Percentiles rank a stretch among this genome's conserved stretches.
phyloP scores from a whole-genome alignment of 768 basidiomycete species.

The Podaxis sp. region DNA sequence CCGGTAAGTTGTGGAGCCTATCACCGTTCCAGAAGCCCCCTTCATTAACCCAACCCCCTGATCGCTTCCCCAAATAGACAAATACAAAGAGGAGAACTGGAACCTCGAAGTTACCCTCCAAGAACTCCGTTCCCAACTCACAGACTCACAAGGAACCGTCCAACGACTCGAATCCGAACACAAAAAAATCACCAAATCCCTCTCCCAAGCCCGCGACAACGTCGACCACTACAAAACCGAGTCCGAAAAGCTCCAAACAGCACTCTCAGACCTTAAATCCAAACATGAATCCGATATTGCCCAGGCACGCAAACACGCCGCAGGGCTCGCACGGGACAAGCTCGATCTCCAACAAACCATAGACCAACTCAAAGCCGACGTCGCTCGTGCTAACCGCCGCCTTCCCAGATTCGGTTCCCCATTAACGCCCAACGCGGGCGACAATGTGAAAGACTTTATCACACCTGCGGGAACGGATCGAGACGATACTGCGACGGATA shows the following conservation, averaged over 20 bases:
- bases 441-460: conserved; percentile 38
- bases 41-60: conserved; percentile 4
- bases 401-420: conserved; percentile 72
- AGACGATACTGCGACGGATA: conserved; percentile 55
- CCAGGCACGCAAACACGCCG: conserved; percentile 83
- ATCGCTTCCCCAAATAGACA: conserved; percentile 50
- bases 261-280: conserved; percentile 72
- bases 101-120: conserved; percentile 93
- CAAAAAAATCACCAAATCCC: conserved; percentile 74
- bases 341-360: conserved; percentile 83
- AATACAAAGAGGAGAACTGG: conserved; percentile 99
- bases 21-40: background rate
- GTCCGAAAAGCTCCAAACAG: conserved; percentile 62
- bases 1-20: conserved; percentile 50
- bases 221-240: conserved; percentile 89
- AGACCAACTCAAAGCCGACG: conserved; percentile 74
- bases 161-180: conserved; percentile 81
- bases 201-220: conserved; percentile 70
- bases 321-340: conserved; percentile 89
- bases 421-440: conserved; percentile 59
- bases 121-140: conserved; percentile 72
- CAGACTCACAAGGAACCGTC: conserved; percentile 61
- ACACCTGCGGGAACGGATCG: conserved; percentile 57
- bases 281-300: conserved; percentile 97
- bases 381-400: conserved; percentile 60